Evolutionary conservation across 179 eudicot species (phyloP), one percentile per base, ranked within the genome.

Genomic region (Drosera spatulata): DNA sequence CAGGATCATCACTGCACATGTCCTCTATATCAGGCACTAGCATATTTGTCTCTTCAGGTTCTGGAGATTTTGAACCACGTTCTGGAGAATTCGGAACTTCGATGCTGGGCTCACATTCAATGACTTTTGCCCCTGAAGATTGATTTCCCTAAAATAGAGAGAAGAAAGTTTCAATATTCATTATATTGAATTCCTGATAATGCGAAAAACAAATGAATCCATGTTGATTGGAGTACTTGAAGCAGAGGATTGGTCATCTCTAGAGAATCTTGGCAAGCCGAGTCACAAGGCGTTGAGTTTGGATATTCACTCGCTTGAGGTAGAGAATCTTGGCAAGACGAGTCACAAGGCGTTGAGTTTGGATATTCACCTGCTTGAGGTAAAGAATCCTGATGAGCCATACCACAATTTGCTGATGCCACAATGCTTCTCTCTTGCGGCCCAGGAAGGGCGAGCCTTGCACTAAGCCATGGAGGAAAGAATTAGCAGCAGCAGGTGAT

Each of bases 31-130:
- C 77, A n/a, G 63, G 60, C 50, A 55, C 60, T 41, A 65, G 41
- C 55, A 59, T 58, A 56, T 71, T 73, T 44, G 62, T 69, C 44
- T 64, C 63, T 50, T 74, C 71, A 46, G 71, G 66, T 62, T 78
- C 82, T 22, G 33, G 33, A 22, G 33, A 22, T 22, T 22, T 22
- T 22, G 33, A 22, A 22, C 33, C 33, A 22, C 33, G 33, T 0
- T 22, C 33, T 50, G 97, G 99, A 9, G 95, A 77, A 70, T 90
- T 74, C 47, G 97, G 97, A 44, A 72, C 81, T 75, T 93, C 99
- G 69, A 89, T 8, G 0, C 41, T 58, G 0, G 61, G 61, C 47
- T 44, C 37, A 41, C 45, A 64, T 13, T 56, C 56, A 33, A 43
- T 64, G 39, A 39, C 10, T 11, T 46, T 39, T 64, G 13, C 41